phyloP scores from a whole-genome alignment of 371 early-diverging fungal genomes.

The Fennellomyces sp. region DNA sequence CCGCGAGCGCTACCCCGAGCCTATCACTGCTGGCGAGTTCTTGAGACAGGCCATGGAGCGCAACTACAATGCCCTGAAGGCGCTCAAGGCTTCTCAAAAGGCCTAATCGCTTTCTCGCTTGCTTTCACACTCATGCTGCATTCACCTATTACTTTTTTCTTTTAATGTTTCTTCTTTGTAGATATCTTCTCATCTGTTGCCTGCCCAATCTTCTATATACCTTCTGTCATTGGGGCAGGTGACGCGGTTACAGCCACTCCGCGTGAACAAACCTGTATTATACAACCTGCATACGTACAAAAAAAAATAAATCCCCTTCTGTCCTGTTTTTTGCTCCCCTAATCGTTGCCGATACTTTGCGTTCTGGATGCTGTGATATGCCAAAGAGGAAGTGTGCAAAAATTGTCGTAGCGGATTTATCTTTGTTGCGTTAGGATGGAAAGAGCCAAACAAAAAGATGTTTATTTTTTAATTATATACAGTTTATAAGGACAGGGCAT shows the following conservation, averaged over 20 bases:
- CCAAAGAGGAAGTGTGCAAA: too few relatives aligned
- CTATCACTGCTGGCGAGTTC: conserved; percentile 36
- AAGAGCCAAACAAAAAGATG: background rate
- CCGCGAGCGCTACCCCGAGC: conserved; percentile 28
- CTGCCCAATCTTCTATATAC: conserved; percentile 1
- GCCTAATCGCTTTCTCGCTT: background rate
- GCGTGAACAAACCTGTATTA: conserved; percentile 26
- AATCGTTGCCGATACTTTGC: background rate
- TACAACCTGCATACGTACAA: background rate
- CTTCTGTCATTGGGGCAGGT: conserved; percentile 16
- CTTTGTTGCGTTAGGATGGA: background rate
- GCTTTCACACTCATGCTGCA: background rate
- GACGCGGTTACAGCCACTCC: conserved; percentile 25
- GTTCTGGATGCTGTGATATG: too few relatives aligned
- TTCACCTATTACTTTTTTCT: background rate
- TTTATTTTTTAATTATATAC: background rate
- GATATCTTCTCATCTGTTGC: conserved; percentile 10
- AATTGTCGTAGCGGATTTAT: too few relatives aligned
- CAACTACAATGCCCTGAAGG: conserved; percentile 32
- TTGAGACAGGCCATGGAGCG: conserved; percentile 33
- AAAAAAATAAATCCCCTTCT: background rate
- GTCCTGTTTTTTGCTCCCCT: background rate
- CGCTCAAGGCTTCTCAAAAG: conserved; percentile 18
- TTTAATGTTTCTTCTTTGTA: conserved; percentile 21
- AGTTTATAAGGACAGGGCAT: background rate